Percentiles rank a stretch among this genome's conserved stretches.
Evolutionary conservation across 768 basidiomycete species (phyloP).

Genomic region (Macrocybe gigantea): DNA sequence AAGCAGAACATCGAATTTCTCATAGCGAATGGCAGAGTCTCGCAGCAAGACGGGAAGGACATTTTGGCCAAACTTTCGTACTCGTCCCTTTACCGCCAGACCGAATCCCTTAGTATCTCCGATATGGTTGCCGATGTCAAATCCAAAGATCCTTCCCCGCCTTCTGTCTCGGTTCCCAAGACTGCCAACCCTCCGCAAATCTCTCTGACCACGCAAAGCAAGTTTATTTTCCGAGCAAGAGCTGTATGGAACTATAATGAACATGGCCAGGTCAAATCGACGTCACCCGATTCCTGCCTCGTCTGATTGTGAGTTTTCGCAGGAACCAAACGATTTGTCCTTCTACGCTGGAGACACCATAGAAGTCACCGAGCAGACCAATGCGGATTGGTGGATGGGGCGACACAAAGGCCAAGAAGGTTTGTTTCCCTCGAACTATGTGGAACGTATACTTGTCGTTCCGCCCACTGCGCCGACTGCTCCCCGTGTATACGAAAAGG

Average conservation of each 20-base stretch:
- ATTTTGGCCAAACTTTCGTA: slow-evolving; percentile 29
- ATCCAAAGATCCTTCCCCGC: neutral
- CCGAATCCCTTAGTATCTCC: neutral
- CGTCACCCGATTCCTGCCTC: neutral
- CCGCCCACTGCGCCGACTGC: slow-evolving; percentile 6
- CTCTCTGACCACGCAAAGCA: slow-evolving; percentile 1
- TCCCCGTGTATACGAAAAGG: slow-evolving; percentile 6
- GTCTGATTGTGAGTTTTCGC: slow-evolving; percentile 1
- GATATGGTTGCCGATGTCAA: neutral
- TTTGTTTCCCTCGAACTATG: slow-evolving; percentile 72
- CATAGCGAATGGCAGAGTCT: slow-evolving; percentile 39
- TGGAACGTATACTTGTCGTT: slow-evolving; percentile 42
- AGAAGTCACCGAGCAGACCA: slow-evolving; percentile 67
- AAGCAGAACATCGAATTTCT: slow-evolving; percentile 52
- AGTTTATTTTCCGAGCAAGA: slow-evolving; percentile 32
- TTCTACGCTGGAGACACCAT: slow-evolving; percentile 72
- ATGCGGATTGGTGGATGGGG: slow-evolving; percentile 88
- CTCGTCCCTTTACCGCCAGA: no score
- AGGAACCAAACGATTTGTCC: slow-evolving; percentile 71
- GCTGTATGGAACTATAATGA: slow-evolving; percentile 68
- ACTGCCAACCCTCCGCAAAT: slow-evolving; percentile 1
- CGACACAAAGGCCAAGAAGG: slow-evolving; percentile 53
- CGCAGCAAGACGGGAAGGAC: slow-evolving; percentile 34
- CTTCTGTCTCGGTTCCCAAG: neutral
- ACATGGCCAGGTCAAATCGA: slow-evolving; percentile 32